Evolutionary conservation across 2,329 filamentous ascomycete genomes (phyloP).

Genomic region (Chaetomium sp.): DNA sequence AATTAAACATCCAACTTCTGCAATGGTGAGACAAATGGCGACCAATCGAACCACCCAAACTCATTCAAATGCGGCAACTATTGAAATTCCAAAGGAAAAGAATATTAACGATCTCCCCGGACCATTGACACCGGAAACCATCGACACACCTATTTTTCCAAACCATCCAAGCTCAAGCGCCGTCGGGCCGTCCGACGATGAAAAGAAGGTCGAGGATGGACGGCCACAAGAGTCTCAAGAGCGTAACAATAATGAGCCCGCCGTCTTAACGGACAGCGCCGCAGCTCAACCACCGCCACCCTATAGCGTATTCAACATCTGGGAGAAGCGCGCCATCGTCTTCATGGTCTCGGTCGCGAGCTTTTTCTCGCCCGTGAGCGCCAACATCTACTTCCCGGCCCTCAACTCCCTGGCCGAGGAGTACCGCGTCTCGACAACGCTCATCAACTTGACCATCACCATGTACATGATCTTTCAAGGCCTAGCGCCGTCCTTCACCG

Average conservation of each 20-base stretch:
- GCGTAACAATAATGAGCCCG: neutral
- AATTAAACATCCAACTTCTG: no score
- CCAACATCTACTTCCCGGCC: slow-evolving; percentile 10
- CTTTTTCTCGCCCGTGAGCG: slow-evolving; percentile 7
- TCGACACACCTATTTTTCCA: neutral
- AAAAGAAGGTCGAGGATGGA: neutral
- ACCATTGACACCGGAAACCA: neutral
- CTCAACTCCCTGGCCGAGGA: slow-evolving; percentile 6
- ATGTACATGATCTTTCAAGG: slow-evolving; percentile 13
- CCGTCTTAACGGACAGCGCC: neutral
- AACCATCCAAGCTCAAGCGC: neutral
- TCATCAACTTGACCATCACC: slow-evolving; percentile 9
- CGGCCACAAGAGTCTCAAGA: no score
- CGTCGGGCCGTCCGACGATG: neutral
- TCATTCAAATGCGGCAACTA: no score
- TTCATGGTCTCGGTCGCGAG: slow-evolving; percentile 1
- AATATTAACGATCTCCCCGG: no score
- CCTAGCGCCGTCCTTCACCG: slow-evolving; percentile 6
- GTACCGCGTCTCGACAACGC: slow-evolving; percentile 2
- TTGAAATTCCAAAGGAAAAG: no score
- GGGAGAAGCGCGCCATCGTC: slow-evolving; percentile 7
- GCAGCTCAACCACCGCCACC: neutral
- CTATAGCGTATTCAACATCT: slow-evolving; percentile 4
- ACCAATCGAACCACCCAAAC: no score
- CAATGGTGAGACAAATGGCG: no score